These are phyloP conservation scores for Dactylellina parvicollis DNA, from an alignment of 2,329 filamentous ascomycete genomes.

Conservation along the genomic window DNA sequence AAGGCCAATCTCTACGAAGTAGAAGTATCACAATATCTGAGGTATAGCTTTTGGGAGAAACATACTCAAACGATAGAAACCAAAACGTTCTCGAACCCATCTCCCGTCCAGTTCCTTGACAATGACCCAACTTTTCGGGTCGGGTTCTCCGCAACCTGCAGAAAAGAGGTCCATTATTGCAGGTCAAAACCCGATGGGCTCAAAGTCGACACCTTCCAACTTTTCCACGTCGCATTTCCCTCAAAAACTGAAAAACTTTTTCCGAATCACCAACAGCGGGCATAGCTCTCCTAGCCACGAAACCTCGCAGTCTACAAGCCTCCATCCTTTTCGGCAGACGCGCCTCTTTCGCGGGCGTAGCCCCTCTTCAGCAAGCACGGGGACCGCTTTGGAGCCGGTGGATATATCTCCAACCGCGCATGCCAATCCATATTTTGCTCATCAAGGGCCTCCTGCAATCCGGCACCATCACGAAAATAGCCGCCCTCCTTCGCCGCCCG, in stretches of 20 bases:
- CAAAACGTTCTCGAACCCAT: background rate
- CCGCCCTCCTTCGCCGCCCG: conserved; percentile 89
- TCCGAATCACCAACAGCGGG: conserved; percentile 69
- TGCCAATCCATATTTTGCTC: conserved; percentile 96
- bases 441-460: conserved; percentile 91
- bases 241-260: conserved; percentile 76
- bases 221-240: conserved; percentile 67
- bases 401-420: conserved; percentile 76
- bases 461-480: conserved; percentile 95
- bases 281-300: conserved; percentile 58
- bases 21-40: background rate
- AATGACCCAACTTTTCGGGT: conserved; percentile 51
- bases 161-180: conserved; percentile 34
- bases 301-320: conserved; percentile 26
- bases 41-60: background rate
- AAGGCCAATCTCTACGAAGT: background rate
- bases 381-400: conserved; percentile 55
- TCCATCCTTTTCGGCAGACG: conserved; percentile 57
- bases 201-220: conserved; percentile 39
- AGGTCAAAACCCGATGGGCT: conserved; percentile 11
- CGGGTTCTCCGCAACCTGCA: conserved; percentile 30
- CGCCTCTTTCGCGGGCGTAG: conserved; percentile 58
- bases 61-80: background rate
- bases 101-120: background rate
- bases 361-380: conserved; percentile 56